These are phyloP conservation scores for Saraca asoca DNA, from an alignment of 331 rosid species.

Conservation along the genomic window DNA sequence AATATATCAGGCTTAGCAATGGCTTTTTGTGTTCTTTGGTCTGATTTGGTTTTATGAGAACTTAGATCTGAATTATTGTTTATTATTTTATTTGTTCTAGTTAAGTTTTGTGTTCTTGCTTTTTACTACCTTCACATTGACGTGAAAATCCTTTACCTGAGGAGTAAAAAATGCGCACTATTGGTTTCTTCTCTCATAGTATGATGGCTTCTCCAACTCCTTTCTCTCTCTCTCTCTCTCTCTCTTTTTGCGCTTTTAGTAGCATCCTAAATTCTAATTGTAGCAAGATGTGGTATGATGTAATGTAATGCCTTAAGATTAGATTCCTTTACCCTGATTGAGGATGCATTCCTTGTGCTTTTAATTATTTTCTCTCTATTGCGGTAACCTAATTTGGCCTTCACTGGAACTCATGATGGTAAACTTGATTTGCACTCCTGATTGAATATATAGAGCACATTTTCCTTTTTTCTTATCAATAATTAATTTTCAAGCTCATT, in stretches of 20 bases:
- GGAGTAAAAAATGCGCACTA: neutral
- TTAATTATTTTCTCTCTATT: neutral
- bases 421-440: constrained; percentile 1
- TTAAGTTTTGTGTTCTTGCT: neutral
- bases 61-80: neutral
- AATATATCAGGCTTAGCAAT: constrained; percentile 12
- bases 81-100: neutral
- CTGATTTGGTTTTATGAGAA: neutral
- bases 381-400: neutral
- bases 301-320: neutral
- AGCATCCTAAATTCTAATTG: neutral
- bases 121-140: neutral
- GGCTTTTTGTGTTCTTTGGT: constrained; percentile 23
- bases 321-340: neutral
- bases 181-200: neutral
- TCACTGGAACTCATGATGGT: neutral
- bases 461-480: constrained; percentile 13
- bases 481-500: neutral
- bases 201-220: neutral
- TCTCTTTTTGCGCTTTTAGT: no score
- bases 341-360: neutral
- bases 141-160: neutral
- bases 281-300: neutral
- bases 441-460: constrained; percentile 4
- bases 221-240: no score